These are phyloP conservation scores for Aureobasidium lini DNA, from an alignment of 2,329 filamentous ascomycete species.

Conservation along the genomic window DNA sequence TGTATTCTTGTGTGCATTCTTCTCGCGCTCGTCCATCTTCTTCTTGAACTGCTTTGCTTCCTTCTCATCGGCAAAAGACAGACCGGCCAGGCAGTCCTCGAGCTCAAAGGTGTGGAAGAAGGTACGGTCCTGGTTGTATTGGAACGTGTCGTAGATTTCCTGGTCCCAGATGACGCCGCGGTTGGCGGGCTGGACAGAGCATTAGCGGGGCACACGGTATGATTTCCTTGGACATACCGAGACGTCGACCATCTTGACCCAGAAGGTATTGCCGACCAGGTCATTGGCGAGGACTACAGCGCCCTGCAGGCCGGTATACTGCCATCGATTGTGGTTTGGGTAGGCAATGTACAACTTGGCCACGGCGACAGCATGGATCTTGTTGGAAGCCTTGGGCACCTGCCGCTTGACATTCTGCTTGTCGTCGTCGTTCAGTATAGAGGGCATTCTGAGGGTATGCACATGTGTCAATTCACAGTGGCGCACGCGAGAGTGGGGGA, in stretches of 20 bases:
- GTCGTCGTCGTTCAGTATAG: constrained; percentile 80
- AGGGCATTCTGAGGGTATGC: constrained; percentile 39
- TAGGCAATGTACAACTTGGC: constrained; percentile 90
- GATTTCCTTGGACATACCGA: constrained; percentile 55
- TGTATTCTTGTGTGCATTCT: constrained; percentile 87
- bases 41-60: constrained; percentile 95
- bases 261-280: constrained; percentile 89
- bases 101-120: constrained; percentile 98
- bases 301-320: constrained; percentile 86
- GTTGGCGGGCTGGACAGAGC: constrained; percentile 53
- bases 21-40: constrained; percentile 94
- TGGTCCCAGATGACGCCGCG: constrained; percentile 93
- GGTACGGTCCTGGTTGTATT: constrained; percentile 91
- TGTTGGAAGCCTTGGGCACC: constrained; percentile 90
- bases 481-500: neutral
- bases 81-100: constrained; percentile 79
- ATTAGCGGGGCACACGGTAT: neutral
- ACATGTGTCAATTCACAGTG: neutral
- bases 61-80: constrained; percentile 95
- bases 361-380: constrained; percentile 92
- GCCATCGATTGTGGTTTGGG: constrained; percentile 81
- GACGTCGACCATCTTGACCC: constrained; percentile 95
- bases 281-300: constrained; percentile 89
- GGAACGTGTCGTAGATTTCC: constrained; percentile 92
- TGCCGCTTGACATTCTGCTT: constrained; percentile 93